A percentile compares a stretch with the other conserved stretches of the same genome.
Conservation (phyloP, 2,329 filamentous ascomycete genomes). For the Coccinonectria pachysandricola region DNA sequence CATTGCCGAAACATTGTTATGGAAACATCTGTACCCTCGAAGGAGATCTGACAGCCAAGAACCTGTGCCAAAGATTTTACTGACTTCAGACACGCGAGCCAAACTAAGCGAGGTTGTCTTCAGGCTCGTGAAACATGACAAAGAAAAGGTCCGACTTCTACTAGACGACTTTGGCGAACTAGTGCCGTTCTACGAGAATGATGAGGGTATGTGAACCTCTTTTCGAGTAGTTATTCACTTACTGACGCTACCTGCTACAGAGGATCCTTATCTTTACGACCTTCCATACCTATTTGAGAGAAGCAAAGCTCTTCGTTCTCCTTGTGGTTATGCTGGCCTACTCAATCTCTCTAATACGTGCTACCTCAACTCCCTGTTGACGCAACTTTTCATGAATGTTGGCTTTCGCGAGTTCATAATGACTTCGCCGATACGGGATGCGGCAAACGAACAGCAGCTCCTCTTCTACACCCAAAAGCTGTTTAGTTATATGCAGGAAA, state of each 20-base stretch:
- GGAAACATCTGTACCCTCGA: constrained; percentile 55
- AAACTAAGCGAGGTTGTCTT: constrained; percentile 52
- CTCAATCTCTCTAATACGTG: constrained; percentile 91
- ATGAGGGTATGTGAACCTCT: constrained; percentile 25
- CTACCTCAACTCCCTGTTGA: constrained; percentile 90
- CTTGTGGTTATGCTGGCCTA: constrained; percentile 80
- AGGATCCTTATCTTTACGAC: constrained; percentile 50
- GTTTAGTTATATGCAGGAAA: constrained; percentile 80
- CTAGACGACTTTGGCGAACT: constrained; percentile 30
- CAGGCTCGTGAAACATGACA: constrained; percentile 41
- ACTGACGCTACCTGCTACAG: constrained; percentile 11
- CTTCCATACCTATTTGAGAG: constrained; percentile 54
- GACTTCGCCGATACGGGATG: constrained; percentile 44
- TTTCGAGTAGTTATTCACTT: constrained; percentile 1
- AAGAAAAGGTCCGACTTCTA: constrained; percentile 37
- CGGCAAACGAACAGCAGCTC: constrained; percentile 50
- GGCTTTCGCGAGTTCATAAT: constrained; percentile 81
- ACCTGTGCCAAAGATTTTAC: constrained; percentile 30
- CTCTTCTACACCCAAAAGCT: constrained; percentile 69
- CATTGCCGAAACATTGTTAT: constrained; percentile 39
- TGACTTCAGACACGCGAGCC: constrained; percentile 45
- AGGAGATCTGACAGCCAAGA: constrained; percentile 21
- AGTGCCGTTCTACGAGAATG: constrained; percentile 26
- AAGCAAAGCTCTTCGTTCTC: constrained; percentile 56
- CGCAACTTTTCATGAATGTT: constrained; percentile 93